Base-by-base conservation (phyloP, 2,329 filamentous ascomycete genomes). In the Beauveria varroae region DNA sequence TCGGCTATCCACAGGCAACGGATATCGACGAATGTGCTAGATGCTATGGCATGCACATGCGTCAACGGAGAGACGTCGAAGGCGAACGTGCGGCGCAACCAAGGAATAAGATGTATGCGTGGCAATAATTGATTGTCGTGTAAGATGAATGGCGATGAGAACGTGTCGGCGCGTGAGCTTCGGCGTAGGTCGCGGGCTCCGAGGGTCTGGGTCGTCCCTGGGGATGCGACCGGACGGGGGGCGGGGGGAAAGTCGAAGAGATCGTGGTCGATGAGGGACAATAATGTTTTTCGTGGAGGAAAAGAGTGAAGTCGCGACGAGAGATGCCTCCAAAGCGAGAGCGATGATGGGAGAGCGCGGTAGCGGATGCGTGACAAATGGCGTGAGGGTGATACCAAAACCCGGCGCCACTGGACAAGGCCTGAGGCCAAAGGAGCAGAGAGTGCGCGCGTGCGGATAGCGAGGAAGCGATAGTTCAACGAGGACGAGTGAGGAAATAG, bases 1-100 rank as follows among this genome's bases (percentile, higher is more conserved):
- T 76, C 81, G 79, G 79, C 71, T 78, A 81, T 79, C 81, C 82
- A 85, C 82, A 68, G 52, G n/a, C 68, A 69, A 81, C 84, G 82
- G 82, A 84, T 81, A 80, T 81, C 79, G 80, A 84, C 79, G 70
- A 70, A 67, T 67, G 70, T 68, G 70, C 70, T 72, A 67, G 67
- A 71, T 70, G 73, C 73, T 79, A 77, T 80, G 72, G 78, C 78
- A 79, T 79, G 73, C 78, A 78, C 73, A 72, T 71, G 66, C 71
- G 72, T 65, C 63, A 26, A 59, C 22, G 44, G 50, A 18, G 16
- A 37, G 46, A 20, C 9, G 34, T 26, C 40, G 26, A 44, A 24
- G 26, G 49, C 34, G n/a, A 40, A 10, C 20, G 18, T 26, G 7
- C 10, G 22, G 46, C n/a, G 56, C 47, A 43, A n/a, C 18, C 22